phyloP scores from a whole-genome alignment of 305 asterid species.

The Solanum hybrid region DNA sequence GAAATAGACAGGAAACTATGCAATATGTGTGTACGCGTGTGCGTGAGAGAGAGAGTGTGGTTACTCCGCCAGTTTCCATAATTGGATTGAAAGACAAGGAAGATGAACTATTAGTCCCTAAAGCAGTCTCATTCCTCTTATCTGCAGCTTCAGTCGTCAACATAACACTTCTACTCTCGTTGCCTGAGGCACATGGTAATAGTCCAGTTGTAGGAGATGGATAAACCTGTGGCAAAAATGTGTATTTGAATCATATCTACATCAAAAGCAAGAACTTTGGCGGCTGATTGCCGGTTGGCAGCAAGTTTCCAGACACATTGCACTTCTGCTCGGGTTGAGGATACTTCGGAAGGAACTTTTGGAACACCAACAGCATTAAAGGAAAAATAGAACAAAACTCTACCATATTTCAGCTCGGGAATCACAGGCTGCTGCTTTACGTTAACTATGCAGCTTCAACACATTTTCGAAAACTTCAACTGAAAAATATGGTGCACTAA shows the following conservation, averaged over 20 bases:
- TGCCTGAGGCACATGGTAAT: constrained; percentile 29
- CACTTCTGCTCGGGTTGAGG: background rate
- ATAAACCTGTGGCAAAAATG: constrained; percentile 32
- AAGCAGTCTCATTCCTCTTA: constrained; percentile 38
- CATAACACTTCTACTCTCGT: constrained; percentile 19
- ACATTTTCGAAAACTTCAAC: background rate
- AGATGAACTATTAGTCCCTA: constrained; percentile 29
- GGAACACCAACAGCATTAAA: background rate
- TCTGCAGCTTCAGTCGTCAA: constrained; percentile 20
- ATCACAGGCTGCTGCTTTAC: background rate
- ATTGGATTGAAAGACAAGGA: constrained; percentile 57
- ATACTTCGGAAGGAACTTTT: background rate
- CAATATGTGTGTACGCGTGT: background rate
- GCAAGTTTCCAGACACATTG: background rate
- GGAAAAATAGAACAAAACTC: background rate
- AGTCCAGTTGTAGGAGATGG: constrained; percentile 95
- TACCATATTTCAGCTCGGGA: background rate
- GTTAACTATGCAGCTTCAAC: background rate
- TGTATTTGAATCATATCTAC: background rate
- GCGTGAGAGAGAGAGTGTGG: background rate
- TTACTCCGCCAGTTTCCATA: constrained; percentile 44
- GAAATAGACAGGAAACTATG: background rate
- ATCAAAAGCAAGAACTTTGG: background rate
- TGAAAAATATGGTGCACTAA: background rate
- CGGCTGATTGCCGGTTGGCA: background rate